Percentiles rank a stretch among this genome's conserved stretches.
phyloP scores from a whole-genome alignment of 108 stramenopile genomes.

The Epithemia pelagica region DNA sequence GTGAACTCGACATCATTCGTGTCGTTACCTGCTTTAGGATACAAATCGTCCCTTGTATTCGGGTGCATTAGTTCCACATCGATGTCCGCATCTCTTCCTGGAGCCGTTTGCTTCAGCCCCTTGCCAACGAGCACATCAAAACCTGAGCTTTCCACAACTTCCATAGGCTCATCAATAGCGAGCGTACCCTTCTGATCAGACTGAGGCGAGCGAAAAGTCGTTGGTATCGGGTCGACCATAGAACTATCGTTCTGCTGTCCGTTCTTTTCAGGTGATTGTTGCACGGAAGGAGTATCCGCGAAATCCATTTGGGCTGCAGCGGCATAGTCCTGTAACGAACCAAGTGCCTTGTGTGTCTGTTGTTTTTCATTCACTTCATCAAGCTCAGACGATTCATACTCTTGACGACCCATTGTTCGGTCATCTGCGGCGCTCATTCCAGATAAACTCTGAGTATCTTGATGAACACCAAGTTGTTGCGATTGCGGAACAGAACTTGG shows the following conservation, averaged over 20 bases:
- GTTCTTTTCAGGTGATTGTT: background rate
- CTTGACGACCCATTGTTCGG: background rate
- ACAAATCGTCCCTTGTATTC: no score
- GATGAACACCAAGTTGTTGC: background rate
- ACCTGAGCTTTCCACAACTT: no score
- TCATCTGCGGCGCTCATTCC: constrained; percentile 9
- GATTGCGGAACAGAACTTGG: background rate
- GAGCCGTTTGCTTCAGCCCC: no score
- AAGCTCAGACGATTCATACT: constrained; percentile 5
- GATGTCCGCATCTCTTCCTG: no score
- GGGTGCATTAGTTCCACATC: no score
- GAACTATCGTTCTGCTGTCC: background rate
- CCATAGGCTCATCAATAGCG: background rate
- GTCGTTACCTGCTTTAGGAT: no score
- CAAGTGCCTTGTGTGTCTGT: background rate
- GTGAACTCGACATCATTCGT: no score
- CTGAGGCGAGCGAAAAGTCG: background rate
- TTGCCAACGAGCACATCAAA: no score
- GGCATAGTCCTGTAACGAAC: background rate
- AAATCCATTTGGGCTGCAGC: background rate
- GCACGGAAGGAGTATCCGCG: background rate
- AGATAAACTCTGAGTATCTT: background rate
- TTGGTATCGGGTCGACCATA: background rate
- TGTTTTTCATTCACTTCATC: background rate
- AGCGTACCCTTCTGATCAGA: background rate